Evolutionary conservation across 73 alveolate species (phyloP).

Genomic region (Paramecium caudatum): DNA sequence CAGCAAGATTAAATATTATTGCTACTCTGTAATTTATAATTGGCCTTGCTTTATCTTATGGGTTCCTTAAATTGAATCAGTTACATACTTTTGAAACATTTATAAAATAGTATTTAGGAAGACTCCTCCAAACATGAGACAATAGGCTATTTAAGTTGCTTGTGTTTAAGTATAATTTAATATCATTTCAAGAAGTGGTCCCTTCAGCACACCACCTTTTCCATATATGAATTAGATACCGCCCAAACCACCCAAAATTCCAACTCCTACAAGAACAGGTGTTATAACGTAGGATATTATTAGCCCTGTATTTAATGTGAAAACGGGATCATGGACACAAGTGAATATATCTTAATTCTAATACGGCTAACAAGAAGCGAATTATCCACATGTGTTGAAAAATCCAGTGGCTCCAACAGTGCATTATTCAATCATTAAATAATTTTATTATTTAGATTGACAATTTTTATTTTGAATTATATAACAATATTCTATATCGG

Average conservation of each 20-base stretch:
- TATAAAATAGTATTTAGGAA: slow-evolving; percentile 9
- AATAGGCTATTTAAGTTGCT: slow-evolving; percentile 45
- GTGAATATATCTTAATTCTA: neutral
- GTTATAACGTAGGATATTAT: neutral
- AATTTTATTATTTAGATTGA: neutral
- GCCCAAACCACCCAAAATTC: slow-evolving; percentile 57
- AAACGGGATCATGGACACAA: slow-evolving; percentile 22
- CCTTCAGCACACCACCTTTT: slow-evolving; percentile 52
- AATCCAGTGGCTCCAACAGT: slow-evolving; percentile 17
- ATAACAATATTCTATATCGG: too few species aligned
- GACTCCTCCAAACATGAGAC: slow-evolving; percentile 58
- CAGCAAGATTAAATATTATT: slow-evolving; percentile 34
- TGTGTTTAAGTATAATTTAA: slow-evolving; percentile 44
- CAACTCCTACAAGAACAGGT: slow-evolving; percentile 15
- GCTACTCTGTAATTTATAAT: slow-evolving; percentile 40
- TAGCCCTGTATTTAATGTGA: neutral
- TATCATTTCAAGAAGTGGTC: slow-evolving; percentile 1
- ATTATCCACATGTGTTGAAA: slow-evolving; percentile 51
- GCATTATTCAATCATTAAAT: neutral
- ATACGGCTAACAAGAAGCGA: neutral
- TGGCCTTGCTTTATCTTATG: slow-evolving; percentile 27
- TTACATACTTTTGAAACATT: slow-evolving; percentile 17
- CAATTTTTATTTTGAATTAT: too few species aligned
- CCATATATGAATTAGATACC: neutral
- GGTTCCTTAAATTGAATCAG: neutral